Base-by-base conservation (phyloP, 192 early-diverging fungal species). In the Coemansia sp. region DNA sequence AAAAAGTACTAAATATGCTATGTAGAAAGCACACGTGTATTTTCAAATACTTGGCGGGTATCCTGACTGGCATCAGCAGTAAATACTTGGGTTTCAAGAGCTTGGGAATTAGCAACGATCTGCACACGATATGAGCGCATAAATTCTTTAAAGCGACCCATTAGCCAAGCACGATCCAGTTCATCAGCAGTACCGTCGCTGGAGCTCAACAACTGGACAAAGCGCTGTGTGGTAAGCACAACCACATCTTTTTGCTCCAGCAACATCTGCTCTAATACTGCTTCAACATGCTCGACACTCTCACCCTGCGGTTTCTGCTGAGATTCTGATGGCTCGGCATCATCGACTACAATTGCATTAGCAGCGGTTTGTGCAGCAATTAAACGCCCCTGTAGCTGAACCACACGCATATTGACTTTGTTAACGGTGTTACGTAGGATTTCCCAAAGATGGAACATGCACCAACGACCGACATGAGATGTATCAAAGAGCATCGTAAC, bases 191-290 rank as follows among this genome's bases (percentile, higher is more conserved):
- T 82, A 56, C 84, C 78, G 3, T 78, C 65, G 32, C 80, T 67
- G 10, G 64, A 58, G 60, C 66, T 69, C n/a, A 91, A 67, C 33
- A 87, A 67, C 10, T 68, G 67, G 2, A 76, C 84, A 77, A 91
- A 88, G 63, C 88, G 84, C 81, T 89, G 85, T 65, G 92, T 86
- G 3, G 91, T 74, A 6, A 78, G 72, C 63, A 95, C 83, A 56
- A 94, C 89, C 20, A 90, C 88, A 66, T 95, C 91, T 68, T 88
- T 92, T 63, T 93, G 89, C 62, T 97, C 95, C 36, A 86, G 85
- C 56, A 83, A 64, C 39, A 95, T 89, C 36, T 78, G 84, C 61
- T 80, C 85, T 22, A 92, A 68, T 21, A 89, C 85, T 52, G 87
- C 85, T 69, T 94, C 87, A 11, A 89, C 67, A 21, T 84, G 67